Evolutionary conservation across 176 grass and related monocot species (phyloP).

Genomic region (Puccinellia tenuiflora): DNA sequence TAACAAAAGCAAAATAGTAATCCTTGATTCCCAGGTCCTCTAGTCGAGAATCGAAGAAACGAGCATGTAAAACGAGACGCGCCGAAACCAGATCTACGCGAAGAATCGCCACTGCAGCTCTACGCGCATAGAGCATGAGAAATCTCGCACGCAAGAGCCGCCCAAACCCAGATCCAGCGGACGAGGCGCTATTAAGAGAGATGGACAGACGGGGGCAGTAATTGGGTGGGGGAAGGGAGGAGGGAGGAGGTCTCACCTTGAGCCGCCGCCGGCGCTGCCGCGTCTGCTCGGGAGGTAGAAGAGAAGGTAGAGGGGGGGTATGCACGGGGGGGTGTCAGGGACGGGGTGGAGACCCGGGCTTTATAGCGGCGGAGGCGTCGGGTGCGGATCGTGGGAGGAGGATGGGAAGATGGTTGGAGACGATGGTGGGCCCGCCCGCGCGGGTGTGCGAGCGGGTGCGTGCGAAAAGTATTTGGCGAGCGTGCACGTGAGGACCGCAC

Average conservation of each 20-base stretch:
- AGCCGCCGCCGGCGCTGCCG: not conserved
- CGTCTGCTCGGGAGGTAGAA: not conserved
- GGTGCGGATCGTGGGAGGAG: slow-evolving; percentile 19
- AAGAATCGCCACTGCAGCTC: not conserved
- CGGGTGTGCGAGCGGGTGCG: not conserved
- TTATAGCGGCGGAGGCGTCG: not conserved
- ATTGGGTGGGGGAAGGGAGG: not conserved
- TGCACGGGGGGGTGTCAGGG: slow-evolving; percentile 1
- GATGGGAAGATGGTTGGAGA: not conserved
- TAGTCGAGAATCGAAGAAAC: not conserved
- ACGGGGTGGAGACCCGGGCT: not conserved
- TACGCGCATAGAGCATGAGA: not conserved
- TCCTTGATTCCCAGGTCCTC: not conserved
- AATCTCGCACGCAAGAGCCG: not conserved
- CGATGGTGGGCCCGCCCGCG: not conserved
- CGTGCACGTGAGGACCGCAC: slow-evolving; percentile 4
- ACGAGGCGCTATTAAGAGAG: not conserved
- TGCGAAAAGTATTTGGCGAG: slow-evolving; percentile 7
- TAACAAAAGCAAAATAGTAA: not conserved
- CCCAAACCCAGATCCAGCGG: not conserved
- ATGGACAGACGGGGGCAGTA: not conserved
- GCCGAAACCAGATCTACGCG: not conserved
- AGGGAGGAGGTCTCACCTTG: not conserved
- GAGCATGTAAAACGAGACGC: not conserved
- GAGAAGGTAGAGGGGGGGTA: not conserved